phyloP scores from a whole-genome alignment of 768 basidiomycete genomes.

The Trametopsis cervina region DNA sequence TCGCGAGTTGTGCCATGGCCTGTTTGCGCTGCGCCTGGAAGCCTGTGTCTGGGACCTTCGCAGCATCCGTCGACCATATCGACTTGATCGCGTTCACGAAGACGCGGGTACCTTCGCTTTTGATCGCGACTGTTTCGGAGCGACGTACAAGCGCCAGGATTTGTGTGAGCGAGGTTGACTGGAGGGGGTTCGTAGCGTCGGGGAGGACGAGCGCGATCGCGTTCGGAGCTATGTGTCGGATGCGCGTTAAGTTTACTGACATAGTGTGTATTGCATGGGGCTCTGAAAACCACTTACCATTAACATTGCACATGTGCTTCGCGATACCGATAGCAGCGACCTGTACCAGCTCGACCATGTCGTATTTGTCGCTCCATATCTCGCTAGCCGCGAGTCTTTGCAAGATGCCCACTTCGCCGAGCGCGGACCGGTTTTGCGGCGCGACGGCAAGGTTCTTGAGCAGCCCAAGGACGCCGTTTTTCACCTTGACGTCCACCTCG shows the following conservation, averaged over 20 bases:
- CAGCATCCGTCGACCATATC: conserved; percentile 53
- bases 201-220: conserved; percentile 46
- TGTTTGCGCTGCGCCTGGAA: conserved; percentile 44
- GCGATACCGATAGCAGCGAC: conserved; percentile 80
- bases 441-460: conserved; percentile 79
- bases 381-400: conserved; percentile 52
- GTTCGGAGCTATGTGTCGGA: conserved; percentile 39
- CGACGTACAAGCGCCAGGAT: conserved; percentile 72
- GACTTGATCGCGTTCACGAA: conserved; percentile 82
- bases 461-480: conserved; percentile 83
- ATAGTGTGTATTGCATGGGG: too few relatives aligned
- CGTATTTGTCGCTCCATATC: conserved; percentile 65
- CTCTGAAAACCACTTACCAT: conserved; percentile 58
- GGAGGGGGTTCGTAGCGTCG: conserved; percentile 21
- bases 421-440: conserved; percentile 45
- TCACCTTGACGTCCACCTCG: conserved; percentile 67
- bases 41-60: conserved; percentile 25
- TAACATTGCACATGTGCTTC: conserved; percentile 81
- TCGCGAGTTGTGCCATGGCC: conserved; percentile 47
- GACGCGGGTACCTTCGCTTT: conserved; percentile 86
- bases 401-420: conserved; percentile 60
- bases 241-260: too few relatives aligned
- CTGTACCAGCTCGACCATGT: conserved; percentile 85
- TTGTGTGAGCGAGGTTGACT: conserved; percentile 49
- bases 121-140: conserved; percentile 74